Percentiles rank a stretch among this genome's conserved stretches.
phyloP scores from a whole-genome alignment of 768 basidiomycete species.

The Trametes sanguinea region DNA sequence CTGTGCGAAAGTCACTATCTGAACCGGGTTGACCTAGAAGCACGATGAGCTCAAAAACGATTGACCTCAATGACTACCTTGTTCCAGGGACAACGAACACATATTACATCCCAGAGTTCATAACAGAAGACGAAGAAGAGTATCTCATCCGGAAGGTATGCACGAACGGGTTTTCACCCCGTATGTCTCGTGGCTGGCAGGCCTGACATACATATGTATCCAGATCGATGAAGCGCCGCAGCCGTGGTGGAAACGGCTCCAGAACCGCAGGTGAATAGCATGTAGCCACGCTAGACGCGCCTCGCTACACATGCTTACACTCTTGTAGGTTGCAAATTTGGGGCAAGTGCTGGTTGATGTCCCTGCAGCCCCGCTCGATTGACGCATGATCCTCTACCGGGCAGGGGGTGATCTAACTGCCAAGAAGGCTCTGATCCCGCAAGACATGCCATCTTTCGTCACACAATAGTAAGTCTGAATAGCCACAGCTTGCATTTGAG shows the following conservation, averaged over 20 bases:
- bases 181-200: background rate
- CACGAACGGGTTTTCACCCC: too few relatives aligned
- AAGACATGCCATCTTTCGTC: conserved; percentile 72
- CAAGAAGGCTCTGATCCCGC: conserved; percentile 67
- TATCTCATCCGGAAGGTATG: conserved; percentile 75
- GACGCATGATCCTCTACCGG: too few relatives aligned
- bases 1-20: background rate
- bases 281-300: background rate
- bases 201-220: background rate
- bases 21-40: background rate
- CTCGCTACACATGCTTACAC: background rate
- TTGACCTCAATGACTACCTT: conserved; percentile 14
- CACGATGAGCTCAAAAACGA: background rate
- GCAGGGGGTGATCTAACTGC: conserved; percentile 74
- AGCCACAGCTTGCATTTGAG: background rate
- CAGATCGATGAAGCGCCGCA: conserved; percentile 81
- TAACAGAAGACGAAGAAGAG: conserved; percentile 71
- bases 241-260: conserved; percentile 77
- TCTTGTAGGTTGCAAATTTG: conserved; percentile 63
- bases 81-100: conserved; percentile 36
- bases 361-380: background rate
- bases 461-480: background rate
- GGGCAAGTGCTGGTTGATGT: conserved; percentile 47
- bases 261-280: conserved; percentile 63
- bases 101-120: conserved; percentile 79